Conservation (phyloP, 2,329 filamentous ascomycete species). For the Alternaria gaisen region DNA sequence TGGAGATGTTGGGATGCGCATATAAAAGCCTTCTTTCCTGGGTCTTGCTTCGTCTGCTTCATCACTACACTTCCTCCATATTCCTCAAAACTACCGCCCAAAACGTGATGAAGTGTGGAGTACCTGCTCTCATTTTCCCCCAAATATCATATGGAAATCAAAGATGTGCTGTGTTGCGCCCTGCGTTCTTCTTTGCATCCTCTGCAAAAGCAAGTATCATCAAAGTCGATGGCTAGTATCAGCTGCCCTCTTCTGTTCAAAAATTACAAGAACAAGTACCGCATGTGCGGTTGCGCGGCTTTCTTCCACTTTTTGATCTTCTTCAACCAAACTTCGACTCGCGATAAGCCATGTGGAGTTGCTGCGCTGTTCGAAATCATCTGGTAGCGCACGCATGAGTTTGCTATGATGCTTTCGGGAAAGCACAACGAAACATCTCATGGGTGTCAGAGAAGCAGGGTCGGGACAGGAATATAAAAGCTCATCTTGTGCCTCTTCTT, state of each 20-base stretch:
- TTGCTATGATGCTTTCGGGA: background rate
- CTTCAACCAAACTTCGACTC: background rate
- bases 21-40: background rate
- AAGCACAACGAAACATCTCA: rapidly evolving
- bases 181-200: background rate
- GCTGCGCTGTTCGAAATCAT: background rate
- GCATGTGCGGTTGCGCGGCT: background rate
- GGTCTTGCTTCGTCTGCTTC: background rate
- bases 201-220: background rate
- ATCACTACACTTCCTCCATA: background rate
- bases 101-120: background rate
- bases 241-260: background rate
- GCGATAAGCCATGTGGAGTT: background rate
- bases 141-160: rapidly evolving
- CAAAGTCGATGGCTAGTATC: background rate
- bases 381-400: background rate
- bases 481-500: background rate
- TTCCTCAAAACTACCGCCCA: background rate
- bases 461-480: background rate
- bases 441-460: background rate
- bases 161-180: background rate
- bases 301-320: background rate
- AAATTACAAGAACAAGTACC: background rate
- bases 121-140: background rate
- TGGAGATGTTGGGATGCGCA: background rate